These are phyloP conservation scores for Glarea lozoyensis DNA, from an alignment of 495 filamentous ascomycete species.

Conservation along the genomic window DNA sequence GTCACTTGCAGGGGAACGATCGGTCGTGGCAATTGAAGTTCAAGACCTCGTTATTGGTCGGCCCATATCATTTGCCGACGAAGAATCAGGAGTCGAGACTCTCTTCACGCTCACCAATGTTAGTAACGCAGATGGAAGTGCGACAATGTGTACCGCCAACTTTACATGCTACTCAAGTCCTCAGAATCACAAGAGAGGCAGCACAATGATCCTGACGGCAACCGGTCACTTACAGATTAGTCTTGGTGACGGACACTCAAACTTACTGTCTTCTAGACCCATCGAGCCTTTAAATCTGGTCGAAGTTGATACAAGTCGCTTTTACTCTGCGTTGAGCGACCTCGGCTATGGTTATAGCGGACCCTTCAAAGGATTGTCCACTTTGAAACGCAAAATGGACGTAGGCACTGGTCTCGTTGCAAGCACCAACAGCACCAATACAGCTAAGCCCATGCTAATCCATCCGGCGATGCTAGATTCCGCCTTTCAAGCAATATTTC, in stretches of 20 bases:
- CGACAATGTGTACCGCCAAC: constrained; percentile 1
- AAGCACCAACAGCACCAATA: not conserved
- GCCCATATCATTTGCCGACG: constrained; percentile 25
- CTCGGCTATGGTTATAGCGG: constrained; percentile 27
- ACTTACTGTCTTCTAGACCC: constrained; percentile 1
- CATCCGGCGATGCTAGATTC: constrained; percentile 33
- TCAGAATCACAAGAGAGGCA: not conserved
- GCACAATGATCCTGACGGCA: not conserved
- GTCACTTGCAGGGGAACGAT: not conserved
- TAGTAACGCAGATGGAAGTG: not conserved
- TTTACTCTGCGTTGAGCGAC: constrained; percentile 24
- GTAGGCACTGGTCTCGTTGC: constrained; percentile 6
- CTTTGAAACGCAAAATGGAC: constrained; percentile 3
- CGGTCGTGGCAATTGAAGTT: constrained; percentile 4
- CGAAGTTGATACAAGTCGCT: constrained; percentile 16
- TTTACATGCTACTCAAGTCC: not conserved
- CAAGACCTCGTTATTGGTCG: constrained; percentile 15
- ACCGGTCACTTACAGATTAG: not conserved
- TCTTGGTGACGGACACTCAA: not conserved
- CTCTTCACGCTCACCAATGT: constrained; percentile 6
- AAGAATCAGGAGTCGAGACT: constrained; percentile 11
- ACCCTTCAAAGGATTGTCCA: constrained; percentile 13
- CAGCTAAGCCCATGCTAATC: constrained; percentile 20
- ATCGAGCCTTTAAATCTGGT: constrained; percentile 2
- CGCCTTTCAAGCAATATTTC: constrained; percentile 31